phyloP scores from a whole-genome alignment of 2,329 filamentous ascomycete species.

The Diplodia scrobiculata region DNA sequence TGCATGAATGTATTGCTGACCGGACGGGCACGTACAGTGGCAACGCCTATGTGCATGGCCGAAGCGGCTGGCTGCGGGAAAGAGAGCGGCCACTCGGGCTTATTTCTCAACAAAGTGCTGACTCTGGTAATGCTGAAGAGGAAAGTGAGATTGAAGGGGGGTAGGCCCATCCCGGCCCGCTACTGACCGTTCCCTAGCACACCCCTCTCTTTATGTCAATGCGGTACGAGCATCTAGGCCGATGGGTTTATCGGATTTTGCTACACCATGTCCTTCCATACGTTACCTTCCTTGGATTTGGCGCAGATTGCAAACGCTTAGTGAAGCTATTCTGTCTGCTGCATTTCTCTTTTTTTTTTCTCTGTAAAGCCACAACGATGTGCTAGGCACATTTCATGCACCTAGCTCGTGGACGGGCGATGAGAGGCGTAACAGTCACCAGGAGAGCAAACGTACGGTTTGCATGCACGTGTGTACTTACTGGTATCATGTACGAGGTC shows the following conservation, averaged over 20 bases:
- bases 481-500: neutral
- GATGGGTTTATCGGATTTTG: neutral
- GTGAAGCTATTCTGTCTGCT: neutral
- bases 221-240: neutral
- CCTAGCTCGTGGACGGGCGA: neutral
- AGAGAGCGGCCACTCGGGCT: neutral
- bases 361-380: neutral
- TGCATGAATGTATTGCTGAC: neutral
- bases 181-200: neutral
- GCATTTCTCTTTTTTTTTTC: neutral
- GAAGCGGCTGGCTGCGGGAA: neutral
- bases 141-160: neutral
- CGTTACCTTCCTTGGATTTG: neutral
- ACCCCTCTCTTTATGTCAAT: neutral
- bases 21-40: neutral
- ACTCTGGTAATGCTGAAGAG: neutral
- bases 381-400: neutral
- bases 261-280: neutral
- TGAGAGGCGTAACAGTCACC: neutral
- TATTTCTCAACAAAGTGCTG: neutral
- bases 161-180: neutral
- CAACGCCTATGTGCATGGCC: neutral
- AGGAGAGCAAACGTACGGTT: neutral
- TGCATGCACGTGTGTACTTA: neutral
- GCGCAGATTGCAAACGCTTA: neutral